A percentile compares a stretch with the other conserved stretches of the same genome.
These are phyloP conservation scores for Solanum etuberosum DNA, from an alignment of 257 asterid genomes.

Conservation along the genomic window DNA sequence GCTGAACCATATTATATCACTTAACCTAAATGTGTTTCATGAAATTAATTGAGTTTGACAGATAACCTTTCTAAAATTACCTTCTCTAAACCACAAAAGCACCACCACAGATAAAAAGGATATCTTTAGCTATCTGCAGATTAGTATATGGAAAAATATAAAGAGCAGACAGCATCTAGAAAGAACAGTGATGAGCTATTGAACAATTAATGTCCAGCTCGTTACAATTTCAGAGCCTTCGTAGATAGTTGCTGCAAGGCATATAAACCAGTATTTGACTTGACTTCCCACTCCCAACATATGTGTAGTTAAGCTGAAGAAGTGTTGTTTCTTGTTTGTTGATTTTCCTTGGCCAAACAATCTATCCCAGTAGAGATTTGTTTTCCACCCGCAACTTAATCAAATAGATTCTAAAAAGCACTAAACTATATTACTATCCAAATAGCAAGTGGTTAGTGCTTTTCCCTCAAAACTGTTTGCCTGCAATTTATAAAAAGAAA, in stretches of 20 bases:
- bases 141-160: background rate
- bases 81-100: conserved; percentile 75
- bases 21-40: no score
- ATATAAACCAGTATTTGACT: background rate
- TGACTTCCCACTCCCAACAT: background rate
- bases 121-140: conserved; percentile 64
- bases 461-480: no score
- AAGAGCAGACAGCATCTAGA: no score
- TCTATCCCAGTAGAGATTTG: background rate
- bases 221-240: background rate
- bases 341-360: background rate
- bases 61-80: conserved; percentile 16
- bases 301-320: background rate
- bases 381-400: no score
- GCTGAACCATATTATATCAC: background rate
- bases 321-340: no score
- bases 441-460: no score
- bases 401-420: no score
- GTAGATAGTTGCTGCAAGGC: background rate
- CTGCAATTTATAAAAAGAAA: no score
- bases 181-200: background rate
- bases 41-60: no score
- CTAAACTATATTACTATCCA: no score
- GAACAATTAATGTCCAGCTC: background rate
- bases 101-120: conserved; percentile 9